phyloP scores from a whole-genome alignment of 352 stramenopile genomes.

The Globisporangium abappressorium region DNA sequence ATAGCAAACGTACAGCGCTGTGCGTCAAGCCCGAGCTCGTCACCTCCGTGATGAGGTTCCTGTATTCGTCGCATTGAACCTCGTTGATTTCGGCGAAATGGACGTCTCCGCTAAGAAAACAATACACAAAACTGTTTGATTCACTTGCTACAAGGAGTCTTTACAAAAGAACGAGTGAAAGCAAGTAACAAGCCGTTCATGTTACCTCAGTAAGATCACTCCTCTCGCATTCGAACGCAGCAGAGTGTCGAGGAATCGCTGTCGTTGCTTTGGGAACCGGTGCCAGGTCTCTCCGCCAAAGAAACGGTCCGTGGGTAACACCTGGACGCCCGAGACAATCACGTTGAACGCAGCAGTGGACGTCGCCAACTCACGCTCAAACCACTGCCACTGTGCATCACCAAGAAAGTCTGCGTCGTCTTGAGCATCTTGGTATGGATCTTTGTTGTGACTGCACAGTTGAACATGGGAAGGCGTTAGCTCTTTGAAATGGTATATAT shows the following conservation, averaged over 20 bases:
- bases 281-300: constrained; percentile 86
- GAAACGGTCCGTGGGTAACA: constrained; percentile 75
- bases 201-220: constrained; percentile 82
- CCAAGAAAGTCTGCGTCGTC: constrained; percentile 74
- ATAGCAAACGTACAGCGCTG: constrained; percentile 27
- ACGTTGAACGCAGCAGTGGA: constrained; percentile 90
- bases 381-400: constrained; percentile 75
- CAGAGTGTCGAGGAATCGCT: constrained; percentile 81
- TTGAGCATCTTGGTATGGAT: constrained; percentile 47
- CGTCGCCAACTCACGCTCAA: constrained; percentile 72
- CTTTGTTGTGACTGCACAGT: constrained; percentile 63
- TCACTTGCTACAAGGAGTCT: not conserved
- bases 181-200: not conserved
- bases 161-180: not conserved
- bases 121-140: not conserved
- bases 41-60: constrained; percentile 73
- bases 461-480: not conserved
- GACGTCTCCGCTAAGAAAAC: constrained; percentile 76
- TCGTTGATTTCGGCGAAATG: constrained; percentile 91
- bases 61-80: constrained; percentile 75
- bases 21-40: constrained; percentile 94
- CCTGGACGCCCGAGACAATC: constrained; percentile 90
- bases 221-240: constrained; percentile 77
- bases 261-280: constrained; percentile 75
- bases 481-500: not conserved